These are phyloP conservation scores for bread wheat (Triticum aestivum) DNA, from an alignment of 176 grass and related monocot genomes.

Conservation along the genomic window DNA sequence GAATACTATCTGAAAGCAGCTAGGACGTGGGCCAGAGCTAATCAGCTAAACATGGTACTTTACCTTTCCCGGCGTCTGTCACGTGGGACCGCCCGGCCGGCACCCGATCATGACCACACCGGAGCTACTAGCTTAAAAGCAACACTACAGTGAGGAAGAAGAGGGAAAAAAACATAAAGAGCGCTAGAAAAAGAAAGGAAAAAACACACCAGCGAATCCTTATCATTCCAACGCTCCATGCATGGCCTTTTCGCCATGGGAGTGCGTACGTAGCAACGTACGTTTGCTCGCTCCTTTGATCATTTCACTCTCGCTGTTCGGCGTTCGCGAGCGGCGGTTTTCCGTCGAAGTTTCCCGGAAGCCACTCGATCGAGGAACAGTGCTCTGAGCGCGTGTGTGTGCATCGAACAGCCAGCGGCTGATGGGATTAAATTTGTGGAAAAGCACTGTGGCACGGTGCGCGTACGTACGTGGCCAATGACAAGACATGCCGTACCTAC, in stretches of 20 bases:
- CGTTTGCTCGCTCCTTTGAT: background rate
- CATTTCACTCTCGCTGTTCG: background rate
- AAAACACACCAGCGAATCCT: background rate
- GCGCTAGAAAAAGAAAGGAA: background rate
- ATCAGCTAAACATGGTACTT: constrained; percentile 16
- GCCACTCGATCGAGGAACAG: background rate
- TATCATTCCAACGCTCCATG: constrained; percentile 24
- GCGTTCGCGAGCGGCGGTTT: background rate
- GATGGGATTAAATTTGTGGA: background rate
- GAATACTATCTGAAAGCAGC: constrained; percentile 22
- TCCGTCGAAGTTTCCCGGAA: background rate
- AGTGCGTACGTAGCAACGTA: background rate
- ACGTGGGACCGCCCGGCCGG: background rate
- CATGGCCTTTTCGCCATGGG: background rate
- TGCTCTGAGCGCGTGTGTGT: background rate
- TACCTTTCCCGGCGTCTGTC: background rate
- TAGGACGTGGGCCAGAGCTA: background rate
- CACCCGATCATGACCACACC: background rate
- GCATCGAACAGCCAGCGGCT: background rate
- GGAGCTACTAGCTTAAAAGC: constrained; percentile 8
- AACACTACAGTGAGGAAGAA: background rate
- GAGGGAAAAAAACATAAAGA: background rate
- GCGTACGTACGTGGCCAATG: background rate
- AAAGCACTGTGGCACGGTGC: background rate
- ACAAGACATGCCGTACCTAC: background rate